Percentiles rank a stretch among this genome's conserved stretches.
phyloP scores from a whole-genome alignment of 2,329 filamentous ascomycete species.

The Tolypocladium album region DNA sequence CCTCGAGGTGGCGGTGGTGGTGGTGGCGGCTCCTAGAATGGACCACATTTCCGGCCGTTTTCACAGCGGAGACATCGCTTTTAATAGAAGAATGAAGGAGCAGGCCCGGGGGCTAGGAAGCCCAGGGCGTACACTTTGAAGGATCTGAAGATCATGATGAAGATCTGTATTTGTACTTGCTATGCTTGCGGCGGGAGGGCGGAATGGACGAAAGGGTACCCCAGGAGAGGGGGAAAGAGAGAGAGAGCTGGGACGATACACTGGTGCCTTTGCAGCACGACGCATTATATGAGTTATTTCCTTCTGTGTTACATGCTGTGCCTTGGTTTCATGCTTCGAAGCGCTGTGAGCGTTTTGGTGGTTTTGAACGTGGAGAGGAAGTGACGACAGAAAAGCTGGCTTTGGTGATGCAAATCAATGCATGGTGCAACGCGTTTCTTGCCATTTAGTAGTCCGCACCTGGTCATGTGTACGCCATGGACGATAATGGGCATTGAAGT shows the following conservation, averaged over 20 bases:
- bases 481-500: neutral
- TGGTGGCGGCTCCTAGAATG: neutral
- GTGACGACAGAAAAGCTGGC: neutral
- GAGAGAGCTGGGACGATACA: neutral
- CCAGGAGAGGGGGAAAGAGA: neutral
- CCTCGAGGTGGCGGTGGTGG: conserved; percentile 19
- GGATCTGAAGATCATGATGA: neutral
- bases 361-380: too few species aligned
- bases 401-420: neutral
- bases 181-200: neutral
- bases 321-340: neutral
- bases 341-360: neutral
- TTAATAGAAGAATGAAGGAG: neutral
- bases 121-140: neutral
- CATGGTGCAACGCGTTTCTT: neutral
- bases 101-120: neutral
- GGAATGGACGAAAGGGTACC: neutral
- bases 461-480: too few species aligned
- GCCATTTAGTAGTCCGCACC: too few species aligned
- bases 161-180: neutral
- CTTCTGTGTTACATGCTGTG: neutral
- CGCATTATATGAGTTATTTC: neutral
- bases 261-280: neutral
- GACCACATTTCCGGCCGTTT: neutral
- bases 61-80: neutral